Base-by-base conservation (phyloP, 371 early-diverging fungal species). In the Blyttiomyces sp. region DNA sequence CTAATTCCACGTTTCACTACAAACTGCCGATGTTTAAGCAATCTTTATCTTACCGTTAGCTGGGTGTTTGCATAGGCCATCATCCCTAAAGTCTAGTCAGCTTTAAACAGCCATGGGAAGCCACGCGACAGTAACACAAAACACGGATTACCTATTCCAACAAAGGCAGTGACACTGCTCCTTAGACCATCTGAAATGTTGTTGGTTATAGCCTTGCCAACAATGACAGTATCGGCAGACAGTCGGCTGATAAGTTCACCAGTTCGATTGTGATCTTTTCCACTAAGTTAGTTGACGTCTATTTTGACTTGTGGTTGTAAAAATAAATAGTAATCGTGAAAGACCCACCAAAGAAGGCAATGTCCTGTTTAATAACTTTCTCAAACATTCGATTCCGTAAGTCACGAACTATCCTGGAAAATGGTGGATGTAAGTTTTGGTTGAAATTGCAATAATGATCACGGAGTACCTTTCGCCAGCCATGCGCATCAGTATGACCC, bases 181-280 rank as follows among this genome's bases (percentile, higher is more conserved):
- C 91, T 73, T 59, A 92, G 72, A 1, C 90, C 92, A 64, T 92
- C 92, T 19, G 86, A 84, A 28, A 92, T 80, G 61, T 90, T 89
- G 54, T 83, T 83, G 0, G 88, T 90, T 30, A 92, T 66, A 49
- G 89, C 84, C 66, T 86, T 88, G 56, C 88, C 88, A 50, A 90
- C 88, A 35, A 69, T 53, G 19, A 88, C 79, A 11, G 86, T 79
- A 19, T 70, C 70, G 81, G 56, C 42, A 11, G 88, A 84, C 54
- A 93, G 74, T 32, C 93, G 79, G 32, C 86, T 86, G 43, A 89
- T 83, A 43, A 93, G 74, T 61, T 93, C 93, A 31, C 91, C 91
- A 1, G 86, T 86, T n/a, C 61, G 43, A 34, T 85, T 63, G 83
- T 70, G 63, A 80, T 87, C 64, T 71, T 72, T 74, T 89, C 5